Conservation (phyloP, 306 rosid species). For the Cicer pinnatifidum region DNA sequence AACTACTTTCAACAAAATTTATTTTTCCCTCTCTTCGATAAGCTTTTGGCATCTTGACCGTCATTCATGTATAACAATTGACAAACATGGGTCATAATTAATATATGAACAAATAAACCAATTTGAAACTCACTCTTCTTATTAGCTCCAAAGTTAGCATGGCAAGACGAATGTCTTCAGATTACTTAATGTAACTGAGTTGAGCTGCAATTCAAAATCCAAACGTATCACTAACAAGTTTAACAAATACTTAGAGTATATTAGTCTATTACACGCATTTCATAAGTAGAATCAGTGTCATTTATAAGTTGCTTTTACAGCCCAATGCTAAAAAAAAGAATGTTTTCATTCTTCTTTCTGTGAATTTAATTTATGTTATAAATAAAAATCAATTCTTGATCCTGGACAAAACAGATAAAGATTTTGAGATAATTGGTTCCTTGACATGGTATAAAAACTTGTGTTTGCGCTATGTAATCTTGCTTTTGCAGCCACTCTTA, state of each 20-base stretch:
- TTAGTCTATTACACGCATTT: constrained; percentile 20
- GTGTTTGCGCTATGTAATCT: background rate
- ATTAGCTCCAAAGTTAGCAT: constrained; percentile 92
- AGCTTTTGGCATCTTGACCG: constrained; percentile 4
- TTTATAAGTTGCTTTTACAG: background rate
- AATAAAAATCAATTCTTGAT: constrained; percentile 9
- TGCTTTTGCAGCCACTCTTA: background rate
- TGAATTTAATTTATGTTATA: background rate
- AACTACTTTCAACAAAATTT: background rate
- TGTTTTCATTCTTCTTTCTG: background rate
- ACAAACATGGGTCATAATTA: background rate
- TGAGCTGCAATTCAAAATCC: constrained; percentile 64
- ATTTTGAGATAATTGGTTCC: background rate
- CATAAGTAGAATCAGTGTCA: constrained; percentile 26
- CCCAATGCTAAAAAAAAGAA: constrained; percentile 18
- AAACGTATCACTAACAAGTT: constrained; percentile 31
- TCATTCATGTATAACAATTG: constrained; percentile 16
- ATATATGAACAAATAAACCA: constrained; percentile 33
- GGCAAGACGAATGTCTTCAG: constrained; percentile 86
- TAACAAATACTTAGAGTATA: constrained; percentile 21
- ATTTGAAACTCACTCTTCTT: constrained; percentile 68
- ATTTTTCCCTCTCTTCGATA: background rate
- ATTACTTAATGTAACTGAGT: constrained; percentile 66
- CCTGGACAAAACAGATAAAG: constrained; percentile 21
- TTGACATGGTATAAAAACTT: background rate